These are phyloP conservation scores for Corynascus novoguineensis DNA, from an alignment of 495 filamentous ascomycete genomes.

Conservation along the genomic window DNA sequence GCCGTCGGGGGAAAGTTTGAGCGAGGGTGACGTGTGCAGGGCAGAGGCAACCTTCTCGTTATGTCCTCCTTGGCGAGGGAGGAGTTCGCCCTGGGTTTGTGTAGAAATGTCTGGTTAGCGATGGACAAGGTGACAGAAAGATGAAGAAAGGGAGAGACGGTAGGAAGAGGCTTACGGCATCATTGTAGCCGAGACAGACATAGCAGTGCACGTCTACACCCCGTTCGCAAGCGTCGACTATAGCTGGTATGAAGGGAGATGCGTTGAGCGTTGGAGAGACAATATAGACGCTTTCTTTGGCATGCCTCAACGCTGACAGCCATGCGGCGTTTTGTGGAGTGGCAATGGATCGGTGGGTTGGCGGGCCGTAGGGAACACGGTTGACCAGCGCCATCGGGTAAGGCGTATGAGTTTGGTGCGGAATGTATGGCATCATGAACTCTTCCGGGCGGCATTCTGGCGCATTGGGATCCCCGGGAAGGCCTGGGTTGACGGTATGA, in stretches of 20 bases:
- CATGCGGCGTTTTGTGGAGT: constrained; percentile 70
- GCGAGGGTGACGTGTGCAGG: constrained; percentile 49
- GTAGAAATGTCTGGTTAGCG: not conserved
- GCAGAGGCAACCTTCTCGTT: constrained; percentile 63
- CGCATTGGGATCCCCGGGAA: constrained; percentile 41
- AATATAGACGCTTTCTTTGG: constrained; percentile 58
- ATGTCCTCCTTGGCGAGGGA: constrained; percentile 68
- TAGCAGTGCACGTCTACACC: constrained; percentile 63
- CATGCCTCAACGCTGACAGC: constrained; percentile 62
- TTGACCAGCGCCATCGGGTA: constrained; percentile 69
- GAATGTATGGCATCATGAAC: constrained; percentile 60
- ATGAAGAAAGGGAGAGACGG: not conserved
- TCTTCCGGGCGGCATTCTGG: constrained; percentile 46
- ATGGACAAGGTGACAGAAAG: too few relatives aligned
- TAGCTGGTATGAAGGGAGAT: constrained; percentile 55
- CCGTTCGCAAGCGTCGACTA: constrained; percentile 57
- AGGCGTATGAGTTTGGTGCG: constrained; percentile 46
- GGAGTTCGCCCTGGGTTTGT: constrained; percentile 54
- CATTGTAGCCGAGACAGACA: constrained; percentile 72
- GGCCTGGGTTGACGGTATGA: constrained; percentile 50
- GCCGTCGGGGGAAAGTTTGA: constrained; percentile 33
- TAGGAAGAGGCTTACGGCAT: constrained; percentile 41
- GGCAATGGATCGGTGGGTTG: constrained; percentile 51
- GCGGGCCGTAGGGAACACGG: constrained; percentile 58
- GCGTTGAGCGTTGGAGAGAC: constrained; percentile 74